Evolutionary conservation across 2,329 filamentous ascomycete species (phyloP), one percentile per base, ranked within the genome.

Genomic region (Phaeosphaeria sp.): DNA sequence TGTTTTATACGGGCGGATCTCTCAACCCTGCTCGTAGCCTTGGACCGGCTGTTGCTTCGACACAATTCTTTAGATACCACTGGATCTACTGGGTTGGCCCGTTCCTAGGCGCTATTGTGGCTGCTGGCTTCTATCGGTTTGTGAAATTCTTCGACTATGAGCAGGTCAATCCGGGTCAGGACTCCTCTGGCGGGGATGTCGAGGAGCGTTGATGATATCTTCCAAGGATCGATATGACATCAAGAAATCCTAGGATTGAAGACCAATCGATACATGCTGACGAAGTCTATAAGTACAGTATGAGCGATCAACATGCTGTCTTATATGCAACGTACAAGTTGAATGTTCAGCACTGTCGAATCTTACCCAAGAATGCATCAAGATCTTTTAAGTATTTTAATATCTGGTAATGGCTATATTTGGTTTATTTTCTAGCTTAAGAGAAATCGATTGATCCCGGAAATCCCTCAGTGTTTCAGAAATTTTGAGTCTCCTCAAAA

Each of bases 71-170:
- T 13, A 46, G 21, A 1, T 66, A 66, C 22, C 62, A 66, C 22
- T 63, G 62, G 78, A 79, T 82, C 47, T 82, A 81, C 65, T 82
- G 80, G 79, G 50, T 80, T 17, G 80, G 79, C 1, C 79, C 80
- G 0, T 56, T 66, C 9, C 69, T 81, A 4, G 79, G 79, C 13
- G 65, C 59, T 4, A 65, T 79, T 1, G 64, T 84, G 3, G 82
- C 82, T 0, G 77, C 78, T 3, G 80, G 73, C 3, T 83, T 83
- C 64, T 85, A 80, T 33, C 67, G 68, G 42, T 72, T 83, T 50
- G 73, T 84, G 50, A 78, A 78, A 62, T 63, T 72, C 56, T 63
- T 69, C 48, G 61, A 72, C 33, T 73, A 73, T 25, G 64, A 73
- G 49, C 60, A 64, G 50, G 68, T 65, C 17, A 72, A 73, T 49